Percentiles rank a stretch among this genome's conserved stretches.
phyloP scores from a whole-genome alignment of 1,284 basidiomycete species.

The Sporisorium exsertum region DNA sequence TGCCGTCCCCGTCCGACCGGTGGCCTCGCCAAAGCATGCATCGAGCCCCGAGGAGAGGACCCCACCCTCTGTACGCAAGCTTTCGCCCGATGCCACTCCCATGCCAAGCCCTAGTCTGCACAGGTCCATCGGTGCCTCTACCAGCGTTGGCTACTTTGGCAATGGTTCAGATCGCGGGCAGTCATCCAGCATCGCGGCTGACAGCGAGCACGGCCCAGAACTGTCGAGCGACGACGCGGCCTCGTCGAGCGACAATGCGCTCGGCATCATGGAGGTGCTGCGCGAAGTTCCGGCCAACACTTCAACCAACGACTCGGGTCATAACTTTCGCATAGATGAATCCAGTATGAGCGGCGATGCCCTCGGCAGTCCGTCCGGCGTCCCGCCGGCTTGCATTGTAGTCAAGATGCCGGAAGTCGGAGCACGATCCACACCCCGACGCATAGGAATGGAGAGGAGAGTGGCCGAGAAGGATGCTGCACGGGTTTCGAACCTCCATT shows the following conservation, averaged over 20 bases:
- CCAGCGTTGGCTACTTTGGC: slow-evolving; percentile 47
- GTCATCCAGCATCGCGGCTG: background rate
- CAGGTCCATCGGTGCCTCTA: slow-evolving; percentile 34
- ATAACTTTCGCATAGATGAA: slow-evolving; percentile 14
- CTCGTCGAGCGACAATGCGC: background rate
- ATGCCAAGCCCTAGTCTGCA: slow-evolving; percentile 58
- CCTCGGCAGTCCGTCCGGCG: slow-evolving; percentile 5
- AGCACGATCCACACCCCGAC: slow-evolving; percentile 20
- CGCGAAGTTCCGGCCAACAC: slow-evolving; percentile 16
- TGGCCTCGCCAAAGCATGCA: slow-evolving; percentile 1
- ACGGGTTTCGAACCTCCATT: slow-evolving; percentile 24
- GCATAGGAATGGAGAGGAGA: slow-evolving; percentile 29
- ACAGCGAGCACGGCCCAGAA: background rate
- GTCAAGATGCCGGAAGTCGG: slow-evolving; percentile 18
- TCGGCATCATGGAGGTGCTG: slow-evolving; percentile 26
- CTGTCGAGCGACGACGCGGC: background rate
- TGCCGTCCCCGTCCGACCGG: background rate
- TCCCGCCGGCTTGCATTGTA: slow-evolving; percentile 5
- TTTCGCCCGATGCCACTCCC: slow-evolving; percentile 57
- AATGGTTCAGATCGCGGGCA: slow-evolving; percentile 2
- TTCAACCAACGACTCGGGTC: background rate
- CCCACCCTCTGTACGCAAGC: slow-evolving; percentile 27
- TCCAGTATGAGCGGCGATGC: background rate
- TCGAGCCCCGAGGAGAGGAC: slow-evolving; percentile 24
- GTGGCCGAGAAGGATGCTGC: slow-evolving; percentile 30